phyloP scores from a whole-genome alignment of 352 stramenopile genomes.

The Blastocystis sp. region DNA sequence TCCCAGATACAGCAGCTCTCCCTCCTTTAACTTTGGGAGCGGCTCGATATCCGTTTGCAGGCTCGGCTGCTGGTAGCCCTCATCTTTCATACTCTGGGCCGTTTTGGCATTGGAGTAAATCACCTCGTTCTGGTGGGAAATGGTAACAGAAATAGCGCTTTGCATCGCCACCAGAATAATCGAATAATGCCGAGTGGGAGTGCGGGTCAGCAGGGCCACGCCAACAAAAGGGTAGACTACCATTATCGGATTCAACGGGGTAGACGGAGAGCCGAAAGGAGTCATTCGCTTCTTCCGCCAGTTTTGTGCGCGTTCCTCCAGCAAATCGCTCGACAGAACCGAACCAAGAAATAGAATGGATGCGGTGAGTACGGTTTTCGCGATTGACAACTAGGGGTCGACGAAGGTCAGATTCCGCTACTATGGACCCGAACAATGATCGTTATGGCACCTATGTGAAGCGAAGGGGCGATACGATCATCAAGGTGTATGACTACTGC shows the following conservation, averaged over 20 bases:
- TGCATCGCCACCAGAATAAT: slow-evolving; percentile 6
- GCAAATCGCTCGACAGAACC: too few relatives aligned
- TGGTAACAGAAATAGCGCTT: slow-evolving; percentile 10
- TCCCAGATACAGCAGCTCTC: slow-evolving; percentile 51
- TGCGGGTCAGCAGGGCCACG: background rate
- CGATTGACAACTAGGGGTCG: too few relatives aligned
- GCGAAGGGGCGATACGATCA: too few relatives aligned
- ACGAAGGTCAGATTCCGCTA: too few relatives aligned
- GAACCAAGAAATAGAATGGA: too few relatives aligned
- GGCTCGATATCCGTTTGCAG: slow-evolving; percentile 55
- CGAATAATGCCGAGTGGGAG: background rate
- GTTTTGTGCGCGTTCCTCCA: too few relatives aligned
- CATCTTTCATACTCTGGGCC: slow-evolving; percentile 25
- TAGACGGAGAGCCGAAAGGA: background rate
- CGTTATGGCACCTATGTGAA: too few relatives aligned
- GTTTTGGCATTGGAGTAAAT: slow-evolving; percentile 21
- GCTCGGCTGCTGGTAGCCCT: slow-evolving; percentile 9
- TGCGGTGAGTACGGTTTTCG: too few relatives aligned
- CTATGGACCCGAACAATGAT: too few relatives aligned
- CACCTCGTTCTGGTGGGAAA: slow-evolving; percentile 6
- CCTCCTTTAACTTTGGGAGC: slow-evolving; percentile 37
- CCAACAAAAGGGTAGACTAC: background rate
- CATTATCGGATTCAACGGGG: background rate
- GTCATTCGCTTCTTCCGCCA: too few relatives aligned
- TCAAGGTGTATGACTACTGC: too few relatives aligned